Percentiles rank a stretch among this genome's conserved stretches.
These are phyloP conservation scores for Fonsecaea monophora DNA, from an alignment of 2,329 filamentous ascomycete species.

Conservation along the genomic window DNA sequence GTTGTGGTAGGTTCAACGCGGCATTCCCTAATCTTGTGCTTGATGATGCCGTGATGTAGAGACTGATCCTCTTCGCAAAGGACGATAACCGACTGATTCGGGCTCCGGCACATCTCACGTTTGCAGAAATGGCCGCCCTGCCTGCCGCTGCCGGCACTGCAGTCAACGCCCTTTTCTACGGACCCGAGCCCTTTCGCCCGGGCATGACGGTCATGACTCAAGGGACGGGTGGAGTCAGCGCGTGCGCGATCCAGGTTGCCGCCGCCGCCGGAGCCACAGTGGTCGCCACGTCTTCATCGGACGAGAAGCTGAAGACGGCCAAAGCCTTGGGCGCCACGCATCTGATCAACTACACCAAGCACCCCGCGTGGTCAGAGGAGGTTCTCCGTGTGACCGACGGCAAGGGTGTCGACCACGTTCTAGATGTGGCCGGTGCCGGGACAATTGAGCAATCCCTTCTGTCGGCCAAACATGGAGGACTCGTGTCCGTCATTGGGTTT, in stretches of 20 bases:
- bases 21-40: background rate
- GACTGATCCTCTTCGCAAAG: constrained; percentile 1
- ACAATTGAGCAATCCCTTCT: constrained; percentile 56
- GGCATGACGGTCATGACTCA: constrained; percentile 50
- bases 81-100: constrained; percentile 48
- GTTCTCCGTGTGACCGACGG: constrained; percentile 53
- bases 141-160: constrained; percentile 58
- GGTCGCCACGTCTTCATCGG: constrained; percentile 59
- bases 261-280: constrained; percentile 55
- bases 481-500: constrained; percentile 44
- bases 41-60: background rate
- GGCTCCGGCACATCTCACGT: constrained; percentile 49
- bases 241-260: constrained; percentile 43
- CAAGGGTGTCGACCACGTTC: constrained; percentile 52
- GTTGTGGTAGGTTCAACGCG: constrained; percentile 15
- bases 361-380: constrained; percentile 54
- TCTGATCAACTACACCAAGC: constrained; percentile 58
- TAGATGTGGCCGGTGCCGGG: constrained; percentile 51
- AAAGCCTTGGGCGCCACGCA: constrained; percentile 53
- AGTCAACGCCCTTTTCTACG: constrained; percentile 57
- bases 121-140: constrained; percentile 49
- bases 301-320: constrained; percentile 54
- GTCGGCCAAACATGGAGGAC: constrained; percentile 54
- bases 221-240: constrained; percentile 26
- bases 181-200: constrained; percentile 54